phyloP scores from a whole-genome alignment of 2,329 filamentous ascomycete species.

The Colletotrichum sp. region DNA sequence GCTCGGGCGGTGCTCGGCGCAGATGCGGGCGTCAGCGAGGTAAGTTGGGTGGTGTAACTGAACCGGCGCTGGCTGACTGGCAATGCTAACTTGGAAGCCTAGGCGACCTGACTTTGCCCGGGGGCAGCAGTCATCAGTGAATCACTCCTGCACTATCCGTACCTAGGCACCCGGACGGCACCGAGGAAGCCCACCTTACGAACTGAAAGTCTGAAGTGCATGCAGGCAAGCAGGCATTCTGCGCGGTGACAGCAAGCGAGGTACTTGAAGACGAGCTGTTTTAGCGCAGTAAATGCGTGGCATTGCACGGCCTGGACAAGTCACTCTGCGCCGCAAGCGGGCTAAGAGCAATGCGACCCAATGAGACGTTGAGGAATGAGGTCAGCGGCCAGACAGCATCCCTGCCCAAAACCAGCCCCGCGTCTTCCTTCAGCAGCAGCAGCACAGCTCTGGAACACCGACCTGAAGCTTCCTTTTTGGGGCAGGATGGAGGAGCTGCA shows the following conservation, averaged over 20 bases:
- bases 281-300: neutral
- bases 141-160: neutral
- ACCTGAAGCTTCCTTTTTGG: neutral
- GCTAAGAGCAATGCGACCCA: slow-evolving; percentile 5
- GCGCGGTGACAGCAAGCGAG: neutral
- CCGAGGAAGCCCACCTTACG: neutral
- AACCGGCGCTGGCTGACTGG: neutral
- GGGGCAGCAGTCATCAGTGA: neutral
- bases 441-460: neutral
- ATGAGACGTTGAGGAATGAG: slow-evolving; percentile 2
- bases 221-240: neutral
- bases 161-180: neutral
- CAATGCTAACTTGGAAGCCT: neutral
- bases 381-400: slow-evolving; percentile 6
- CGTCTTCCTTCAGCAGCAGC: neutral
- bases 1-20: slow-evolving; percentile 14
- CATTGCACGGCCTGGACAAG: neutral
- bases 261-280: neutral
- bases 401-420: slow-evolving; percentile 3
- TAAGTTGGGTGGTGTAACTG: neutral
- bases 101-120: neutral
- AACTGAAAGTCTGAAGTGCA: neutral
- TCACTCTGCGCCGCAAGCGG: slow-evolving; percentile 17
- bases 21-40: slow-evolving; percentile 14
- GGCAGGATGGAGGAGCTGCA: neutral